Evolutionary conservation across 148 eudicot species (phyloP).

Genomic region (Vaccinium myrtillus): DNA sequence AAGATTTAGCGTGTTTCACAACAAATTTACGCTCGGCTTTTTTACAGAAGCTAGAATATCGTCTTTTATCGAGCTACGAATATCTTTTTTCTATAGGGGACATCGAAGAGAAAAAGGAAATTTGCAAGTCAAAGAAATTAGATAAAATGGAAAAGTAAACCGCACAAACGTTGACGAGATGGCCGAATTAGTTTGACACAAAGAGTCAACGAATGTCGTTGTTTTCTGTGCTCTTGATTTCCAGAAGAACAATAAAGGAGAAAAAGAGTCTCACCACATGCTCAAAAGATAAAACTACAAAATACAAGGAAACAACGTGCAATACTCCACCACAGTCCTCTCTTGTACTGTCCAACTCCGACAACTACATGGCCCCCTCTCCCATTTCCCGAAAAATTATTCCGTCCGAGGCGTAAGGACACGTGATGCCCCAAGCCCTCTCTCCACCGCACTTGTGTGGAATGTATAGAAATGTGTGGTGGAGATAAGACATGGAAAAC

Average conservation of each 20-base stretch:
- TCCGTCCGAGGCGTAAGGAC: too few species aligned
- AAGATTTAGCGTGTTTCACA: too few species aligned
- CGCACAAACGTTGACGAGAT: constrained; percentile 32
- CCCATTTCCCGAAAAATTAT: neutral
- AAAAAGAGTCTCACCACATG: neutral
- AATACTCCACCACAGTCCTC: neutral
- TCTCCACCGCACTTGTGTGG: too few species aligned
- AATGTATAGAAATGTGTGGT: neutral
- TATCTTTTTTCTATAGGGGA: neutral
- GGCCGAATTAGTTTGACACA: constrained; percentile 25
- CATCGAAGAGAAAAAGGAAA: neutral
- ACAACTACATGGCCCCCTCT: neutral
- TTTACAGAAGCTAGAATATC: neutral
- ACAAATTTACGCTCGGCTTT: too few species aligned
- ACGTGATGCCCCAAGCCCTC: too few species aligned
- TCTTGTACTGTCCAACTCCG: neutral
- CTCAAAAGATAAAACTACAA: constrained; percentile 15
- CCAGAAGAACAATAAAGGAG: neutral
- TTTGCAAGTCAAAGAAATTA: neutral
- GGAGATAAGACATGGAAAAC: neutral
- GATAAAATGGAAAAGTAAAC: neutral
- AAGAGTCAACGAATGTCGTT: constrained; percentile 35
- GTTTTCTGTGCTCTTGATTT: constrained; percentile 27
- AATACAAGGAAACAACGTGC: constrained; percentile 3
- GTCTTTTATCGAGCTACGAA: neutral